Evolutionary conservation across 441 rosid species (phyloP), one percentile per base, ranked within the genome.

Genomic region (Gossypium trilobum): DNA sequence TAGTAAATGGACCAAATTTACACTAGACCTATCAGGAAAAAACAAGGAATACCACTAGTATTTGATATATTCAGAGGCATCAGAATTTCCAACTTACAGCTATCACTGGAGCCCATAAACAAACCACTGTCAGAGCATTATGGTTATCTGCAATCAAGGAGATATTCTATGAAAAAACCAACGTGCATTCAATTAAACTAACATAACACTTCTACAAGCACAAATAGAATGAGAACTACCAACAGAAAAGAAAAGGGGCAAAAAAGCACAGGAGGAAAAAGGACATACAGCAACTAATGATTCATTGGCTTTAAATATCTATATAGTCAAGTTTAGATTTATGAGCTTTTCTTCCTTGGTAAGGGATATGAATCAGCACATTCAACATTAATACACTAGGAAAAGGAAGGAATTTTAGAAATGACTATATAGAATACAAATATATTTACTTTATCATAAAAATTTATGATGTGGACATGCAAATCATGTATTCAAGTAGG

Each of bases 101-200:
- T 44, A 91, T 64, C 68, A 95, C 92, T 62, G 99, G 99, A 73
- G 92, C 90, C 99, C 99, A 95, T 72, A 95, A 82, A 86, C 84
- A 81, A 73, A 85, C 96, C 80, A 95, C 78, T 36, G 99, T 78
- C 82, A 95, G 74, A 78, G 92, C 93, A 81, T 95, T 90, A 80
- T 91, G 96, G 81, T 95, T 95, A 85, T 93, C 99, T 95, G 99
- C 93, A 85, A 69, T 61, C 33, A 84, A 61, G 78, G 20, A 78
- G 51, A 57, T 22, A 56, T 20, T 20, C 11, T 42, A 31, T n/a
- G 22, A 29, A 10, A 71, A 6, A 71, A 14, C 22, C 42, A 71
- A 31, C n/a, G 50, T 14, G 29, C 17, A 17, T 14, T 9, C 48
- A 29, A 29, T 31, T 51, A 50, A 52, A 68, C 27, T 16, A 23